Conservation (phyloP, 345 rosid genomes). For the Heritiera littoralis region DNA sequence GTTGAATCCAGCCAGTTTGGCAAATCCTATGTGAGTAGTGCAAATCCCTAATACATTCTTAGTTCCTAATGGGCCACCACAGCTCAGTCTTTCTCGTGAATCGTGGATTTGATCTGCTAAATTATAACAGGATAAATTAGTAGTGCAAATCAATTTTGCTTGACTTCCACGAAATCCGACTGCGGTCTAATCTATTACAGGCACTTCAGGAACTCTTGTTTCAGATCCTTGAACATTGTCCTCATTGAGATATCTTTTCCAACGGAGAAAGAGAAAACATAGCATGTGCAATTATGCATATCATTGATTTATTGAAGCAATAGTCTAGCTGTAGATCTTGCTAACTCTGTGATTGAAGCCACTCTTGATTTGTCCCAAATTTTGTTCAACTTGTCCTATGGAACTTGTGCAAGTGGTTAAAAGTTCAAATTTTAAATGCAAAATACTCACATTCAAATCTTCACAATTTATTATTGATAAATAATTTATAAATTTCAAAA, state of each 20-base stretch:
- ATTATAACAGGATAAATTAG: not conserved
- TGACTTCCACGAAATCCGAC: not conserved
- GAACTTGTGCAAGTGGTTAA: too few species aligned
- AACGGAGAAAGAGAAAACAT: not conserved
- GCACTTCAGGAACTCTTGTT: not conserved
- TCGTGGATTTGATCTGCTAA: not conserved
- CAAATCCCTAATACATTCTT: not conserved
- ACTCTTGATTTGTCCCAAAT: not conserved
- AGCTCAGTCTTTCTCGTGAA: not conserved
- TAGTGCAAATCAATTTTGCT: too few species aligned
- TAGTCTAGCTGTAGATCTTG: not conserved
- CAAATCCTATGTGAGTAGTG: too few species aligned
- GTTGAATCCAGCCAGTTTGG: not conserved
- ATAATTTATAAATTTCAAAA: too few species aligned
- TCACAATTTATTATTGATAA: too few species aligned
- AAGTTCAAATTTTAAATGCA: too few species aligned
- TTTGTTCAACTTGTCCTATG: not conserved
- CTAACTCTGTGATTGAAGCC: not conserved
- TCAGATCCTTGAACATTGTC: conserved; percentile 11
- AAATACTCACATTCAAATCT: too few species aligned
- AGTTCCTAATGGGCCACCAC: not conserved
- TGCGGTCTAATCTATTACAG: not conserved
- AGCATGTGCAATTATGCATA: not conserved
- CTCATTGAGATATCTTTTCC: not conserved
- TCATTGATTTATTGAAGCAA: not conserved